Percentiles rank a stretch among this genome's conserved stretches.
phyloP scores from a whole-genome alignment of 768 basidiomycete genomes.

The Auriscalpium orientale region DNA sequence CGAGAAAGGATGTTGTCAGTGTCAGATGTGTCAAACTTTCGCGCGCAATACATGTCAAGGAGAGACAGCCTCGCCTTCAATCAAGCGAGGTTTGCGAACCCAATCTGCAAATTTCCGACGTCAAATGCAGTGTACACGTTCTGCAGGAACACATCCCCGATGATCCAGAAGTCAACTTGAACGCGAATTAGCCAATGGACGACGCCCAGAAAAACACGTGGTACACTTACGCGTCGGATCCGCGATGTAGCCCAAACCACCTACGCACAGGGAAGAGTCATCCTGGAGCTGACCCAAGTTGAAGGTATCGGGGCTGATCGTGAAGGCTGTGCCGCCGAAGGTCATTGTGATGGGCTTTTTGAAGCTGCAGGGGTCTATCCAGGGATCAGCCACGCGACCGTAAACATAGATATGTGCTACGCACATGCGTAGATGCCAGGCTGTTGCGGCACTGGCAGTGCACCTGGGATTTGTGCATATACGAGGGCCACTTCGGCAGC shows the following conservation, averaged over 20 bases:
- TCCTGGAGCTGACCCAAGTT: background rate
- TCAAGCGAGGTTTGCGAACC: too few relatives aligned
- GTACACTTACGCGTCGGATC: too few relatives aligned
- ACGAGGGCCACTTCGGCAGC: slow-evolving; percentile 15
- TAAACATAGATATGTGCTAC: slow-evolving; percentile 17
- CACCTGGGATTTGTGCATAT: slow-evolving; percentile 22
- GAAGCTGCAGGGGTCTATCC: background rate
- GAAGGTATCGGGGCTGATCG: background rate
- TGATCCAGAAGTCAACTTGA: too few relatives aligned
- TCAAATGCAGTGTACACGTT: too few relatives aligned
- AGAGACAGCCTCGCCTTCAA: too few relatives aligned
- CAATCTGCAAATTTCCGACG: too few relatives aligned
- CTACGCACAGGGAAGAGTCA: background rate
- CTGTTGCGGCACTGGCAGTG: slow-evolving; percentile 7
- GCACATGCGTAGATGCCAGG: slow-evolving; percentile 12
- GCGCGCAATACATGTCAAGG: too few relatives aligned
- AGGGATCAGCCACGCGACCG: background rate
- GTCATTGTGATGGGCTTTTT: background rate
- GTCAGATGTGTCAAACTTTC: too few relatives aligned
- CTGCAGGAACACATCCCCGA: too few relatives aligned
- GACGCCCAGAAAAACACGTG: too few relatives aligned
- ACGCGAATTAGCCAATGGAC: too few relatives aligned
- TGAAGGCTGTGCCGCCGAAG: background rate
- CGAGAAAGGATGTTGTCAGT: too few relatives aligned
- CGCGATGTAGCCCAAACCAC: background rate